A percentile compares a stretch with the other conserved stretches of the same genome.
These are phyloP conservation scores for Apiospora sp. DNA, from an alignment of 2,329 filamentous ascomycete species.

Conservation along the genomic window DNA sequence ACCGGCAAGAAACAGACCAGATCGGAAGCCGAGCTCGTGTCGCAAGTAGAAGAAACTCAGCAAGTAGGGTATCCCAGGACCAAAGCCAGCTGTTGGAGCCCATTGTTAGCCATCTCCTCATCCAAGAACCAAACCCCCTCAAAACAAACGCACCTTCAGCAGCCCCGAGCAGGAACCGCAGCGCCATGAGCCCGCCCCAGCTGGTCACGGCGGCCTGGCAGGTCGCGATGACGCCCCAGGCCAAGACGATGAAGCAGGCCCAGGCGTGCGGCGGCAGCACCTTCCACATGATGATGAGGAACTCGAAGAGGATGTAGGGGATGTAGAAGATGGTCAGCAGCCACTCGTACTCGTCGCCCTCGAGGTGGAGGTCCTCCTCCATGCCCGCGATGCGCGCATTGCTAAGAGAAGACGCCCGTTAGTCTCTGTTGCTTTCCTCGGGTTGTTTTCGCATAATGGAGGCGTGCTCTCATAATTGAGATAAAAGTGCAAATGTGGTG, in stretches of 20 bases:
- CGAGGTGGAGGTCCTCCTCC: conserved; percentile 6
- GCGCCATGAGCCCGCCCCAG: conserved; percentile 42
- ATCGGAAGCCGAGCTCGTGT: conserved; percentile 52
- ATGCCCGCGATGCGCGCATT: conserved; percentile 24
- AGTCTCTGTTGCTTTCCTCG: neutral
- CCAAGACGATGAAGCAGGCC: neutral
- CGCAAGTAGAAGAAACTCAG: conserved; percentile 50
- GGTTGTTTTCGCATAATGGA: neutral
- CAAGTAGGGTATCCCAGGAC: conserved; percentile 44
- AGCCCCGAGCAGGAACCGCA: conserved; percentile 42
- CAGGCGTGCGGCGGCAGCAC: conserved; percentile 47
- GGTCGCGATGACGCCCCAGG: conserved; percentile 42
- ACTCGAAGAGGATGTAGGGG: conserved; percentile 53
- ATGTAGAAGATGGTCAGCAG: conserved; percentile 55
- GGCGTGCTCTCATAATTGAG: too few relatives aligned
- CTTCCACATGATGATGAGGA: conserved; percentile 53
- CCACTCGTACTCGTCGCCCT: conserved; percentile 39
- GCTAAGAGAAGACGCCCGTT: neutral
- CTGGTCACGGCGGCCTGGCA: conserved; percentile 42
- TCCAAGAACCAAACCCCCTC: too few relatives aligned
- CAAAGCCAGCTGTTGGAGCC: conserved; percentile 35
- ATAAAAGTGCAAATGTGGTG: too few relatives aligned
- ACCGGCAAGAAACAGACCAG: conserved; percentile 42
- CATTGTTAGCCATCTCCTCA: neutral
- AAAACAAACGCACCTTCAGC: conserved; percentile 34